Base-by-base conservation (phyloP, 495 filamentous ascomycete species). In the Aspergillus leporis region DNA sequence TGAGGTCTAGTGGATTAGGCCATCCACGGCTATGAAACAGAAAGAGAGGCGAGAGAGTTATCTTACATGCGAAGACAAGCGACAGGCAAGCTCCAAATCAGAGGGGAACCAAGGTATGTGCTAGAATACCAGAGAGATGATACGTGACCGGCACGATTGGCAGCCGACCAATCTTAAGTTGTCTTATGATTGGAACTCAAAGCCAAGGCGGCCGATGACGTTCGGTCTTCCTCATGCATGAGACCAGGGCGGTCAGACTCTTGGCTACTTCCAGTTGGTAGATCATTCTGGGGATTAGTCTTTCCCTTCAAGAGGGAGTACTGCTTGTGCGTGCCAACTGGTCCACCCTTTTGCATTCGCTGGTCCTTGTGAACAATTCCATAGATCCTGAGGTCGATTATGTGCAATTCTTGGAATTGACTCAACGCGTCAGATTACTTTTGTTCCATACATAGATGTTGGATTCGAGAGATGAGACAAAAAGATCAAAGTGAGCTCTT, bases 31-130 rank as follows among this genome's bases (percentile, higher is more conserved):
- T 18, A 18, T 25, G 36, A 22, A 47, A 47, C 21, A 59, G 19
- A 43, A 52, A 2, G 18, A 25, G 22, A 43, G 34, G 40, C 25
- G 36, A 22, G 32, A 58, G 36, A 34, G 34, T 25, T 31, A 12
- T 48, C 43, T 36, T 54, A 56, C 53, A 61, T 61, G 53, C 16
- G 3, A 14, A 43, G 38, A 56, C 14, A 38, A 34, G 28, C 13
- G 36, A 53, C n/a, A 53, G 14, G 4, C 7, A 14, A 49, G 12
- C n/a, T 49, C 25, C 46, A 49, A 30, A 23, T 5, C 38, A 41
- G 14, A 41, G 38, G 16, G 16, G 38, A 41, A 41, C 16, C 3
- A 14, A 41, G 4, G 13, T n/a, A 14, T 1, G 38, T 16, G 14
- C 38, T 41, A 16, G n/a, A 41, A 6, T 16, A 16, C 38, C 25